These are phyloP conservation scores for Candida tetrigidarum DNA, from an alignment of 1,139 yeast genomes.

Conservation along the genomic window DNA sequence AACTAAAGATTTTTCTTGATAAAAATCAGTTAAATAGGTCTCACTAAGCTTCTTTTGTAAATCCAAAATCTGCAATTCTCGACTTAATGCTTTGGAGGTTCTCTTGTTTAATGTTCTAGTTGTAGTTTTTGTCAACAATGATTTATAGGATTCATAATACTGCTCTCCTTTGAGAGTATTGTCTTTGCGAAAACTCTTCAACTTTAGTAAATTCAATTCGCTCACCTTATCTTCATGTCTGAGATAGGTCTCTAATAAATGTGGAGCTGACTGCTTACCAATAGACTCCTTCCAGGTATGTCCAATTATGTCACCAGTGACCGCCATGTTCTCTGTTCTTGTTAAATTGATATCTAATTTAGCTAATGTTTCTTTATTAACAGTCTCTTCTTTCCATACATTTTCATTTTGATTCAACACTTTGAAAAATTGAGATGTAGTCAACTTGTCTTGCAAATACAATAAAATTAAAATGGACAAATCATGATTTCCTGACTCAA, in stretches of 20 bases:
- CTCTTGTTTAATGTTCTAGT: conserved; percentile 23
- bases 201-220: conserved; percentile 26
- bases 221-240: conserved; percentile 37
- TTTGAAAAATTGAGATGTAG: conserved; percentile 44
- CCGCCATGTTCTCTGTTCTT: conserved; percentile 23
- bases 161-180: conserved; percentile 16
- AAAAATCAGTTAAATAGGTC: conserved; percentile 55
- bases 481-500: conserved; percentile 68
- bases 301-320: conserved; percentile 48
- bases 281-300: conserved; percentile 42
- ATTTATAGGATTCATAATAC: conserved; percentile 31
- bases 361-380: conserved; percentile 10
- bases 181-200: conserved; percentile 21
- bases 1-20: conserved; percentile 51
- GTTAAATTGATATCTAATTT: conserved; percentile 16
- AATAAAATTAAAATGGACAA: conserved; percentile 64
- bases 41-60: conserved; percentile 57
- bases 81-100: conserved; percentile 40
- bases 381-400: conserved; percentile 11
- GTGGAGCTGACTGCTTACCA: conserved; percentile 26
- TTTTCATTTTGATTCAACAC: conserved; percentile 46
- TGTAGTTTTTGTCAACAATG: conserved; percentile 27
- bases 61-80: conserved; percentile 54
- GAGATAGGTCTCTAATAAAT: conserved; percentile 33
- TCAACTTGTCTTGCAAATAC: conserved; percentile 46